Evolutionary conservation across 169 alveolate genomes (phyloP).

Genomic region (Amoebophrya sp.): DNA sequence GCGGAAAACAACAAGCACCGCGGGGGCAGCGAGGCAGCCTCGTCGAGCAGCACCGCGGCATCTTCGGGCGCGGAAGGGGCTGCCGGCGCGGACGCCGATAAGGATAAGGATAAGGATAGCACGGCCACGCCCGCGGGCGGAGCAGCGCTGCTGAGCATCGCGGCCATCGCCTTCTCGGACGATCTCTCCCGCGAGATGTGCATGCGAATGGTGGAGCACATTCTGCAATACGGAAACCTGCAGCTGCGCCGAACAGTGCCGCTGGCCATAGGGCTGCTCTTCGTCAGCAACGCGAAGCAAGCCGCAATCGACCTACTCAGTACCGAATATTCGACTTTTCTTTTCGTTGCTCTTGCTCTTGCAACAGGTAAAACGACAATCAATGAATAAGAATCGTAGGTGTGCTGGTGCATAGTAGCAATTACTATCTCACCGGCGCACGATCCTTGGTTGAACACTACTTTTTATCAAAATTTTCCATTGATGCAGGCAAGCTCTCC

Average conservation of each 20-base stretch:
- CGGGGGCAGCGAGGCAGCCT: slow-evolving; percentile 21
- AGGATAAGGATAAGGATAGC: slow-evolving; percentile 20
- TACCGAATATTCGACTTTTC: not conserved
- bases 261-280: slow-evolving; percentile 86
- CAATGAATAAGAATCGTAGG: too few relatives aligned
- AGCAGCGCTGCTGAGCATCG: slow-evolving; percentile 26
- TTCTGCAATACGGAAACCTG: slow-evolving; percentile 72
- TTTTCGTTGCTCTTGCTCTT: too few relatives aligned
- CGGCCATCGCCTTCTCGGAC: slow-evolving; percentile 34
- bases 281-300: slow-evolving; percentile 85
- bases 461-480: too few relatives aligned
- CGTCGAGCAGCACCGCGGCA: slow-evolving; percentile 11
- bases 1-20: slow-evolving; percentile 50
- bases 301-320: slow-evolving; percentile 48
- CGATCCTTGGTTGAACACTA: too few relatives aligned
- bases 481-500: slow-evolving; percentile 66
- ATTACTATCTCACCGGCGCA: too few relatives aligned
- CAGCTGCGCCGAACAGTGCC: slow-evolving; percentile 91
- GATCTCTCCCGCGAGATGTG: slow-evolving; percentile 35
- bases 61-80: slow-evolving; percentile 19
- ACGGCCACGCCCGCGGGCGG: slow-evolving; percentile 15
- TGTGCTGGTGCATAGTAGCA: too few relatives aligned
- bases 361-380: not conserved
- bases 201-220: slow-evolving; percentile 56
- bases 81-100: slow-evolving; percentile 24